Evolutionary conservation across 83 land plant species (phyloP).

Genomic region (Isoetes engelmannii): DNA sequence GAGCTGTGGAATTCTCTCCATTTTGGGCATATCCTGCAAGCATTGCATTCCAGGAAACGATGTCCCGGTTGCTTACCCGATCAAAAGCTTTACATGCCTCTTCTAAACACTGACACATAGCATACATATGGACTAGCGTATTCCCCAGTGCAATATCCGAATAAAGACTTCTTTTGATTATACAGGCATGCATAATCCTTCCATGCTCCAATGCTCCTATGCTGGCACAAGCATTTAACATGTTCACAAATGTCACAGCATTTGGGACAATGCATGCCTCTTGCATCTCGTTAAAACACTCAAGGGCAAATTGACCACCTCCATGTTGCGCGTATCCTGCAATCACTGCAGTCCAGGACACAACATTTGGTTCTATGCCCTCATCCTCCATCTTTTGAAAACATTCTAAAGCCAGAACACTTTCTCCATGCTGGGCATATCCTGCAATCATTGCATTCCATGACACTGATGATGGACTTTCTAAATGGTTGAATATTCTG

Average conservation of each 20-base stretch:
- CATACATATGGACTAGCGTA: slow-evolving; percentile 14
- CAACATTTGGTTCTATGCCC: slow-evolving; percentile 30
- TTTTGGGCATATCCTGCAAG: not conserved
- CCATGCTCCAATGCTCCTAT: slow-evolving; percentile 44
- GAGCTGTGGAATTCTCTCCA: no score
- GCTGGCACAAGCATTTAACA: slow-evolving; percentile 37
- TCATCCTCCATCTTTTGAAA: not conserved
- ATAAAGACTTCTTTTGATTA: not conserved
- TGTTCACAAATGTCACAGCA: slow-evolving; percentile 42
- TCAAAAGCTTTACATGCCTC: slow-evolving; percentile 14
- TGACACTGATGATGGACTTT: no score
- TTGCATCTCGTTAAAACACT: slow-evolving; percentile 37
- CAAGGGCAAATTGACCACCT: slow-evolving; percentile 33
- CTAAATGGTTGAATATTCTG: no score
- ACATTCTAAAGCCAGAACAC: no score
- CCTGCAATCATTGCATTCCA: no score
- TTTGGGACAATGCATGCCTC: slow-evolving; percentile 38
- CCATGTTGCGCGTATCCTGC: slow-evolving; percentile 45
- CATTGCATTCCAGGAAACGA: slow-evolving; percentile 13
- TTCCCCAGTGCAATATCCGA: slow-evolving; percentile 4
- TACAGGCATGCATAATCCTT: slow-evolving; percentile 33
- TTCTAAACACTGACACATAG: not conserved
- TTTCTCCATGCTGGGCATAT: no score
- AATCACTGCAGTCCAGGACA: slow-evolving; percentile 56
- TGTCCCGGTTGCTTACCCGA: slow-evolving; percentile 3